Percentiles rank a stretch among this genome's conserved stretches.
Evolutionary conservation across 1,284 basidiomycete genomes (phyloP).

Genomic region (Vanrija sp.): DNA sequence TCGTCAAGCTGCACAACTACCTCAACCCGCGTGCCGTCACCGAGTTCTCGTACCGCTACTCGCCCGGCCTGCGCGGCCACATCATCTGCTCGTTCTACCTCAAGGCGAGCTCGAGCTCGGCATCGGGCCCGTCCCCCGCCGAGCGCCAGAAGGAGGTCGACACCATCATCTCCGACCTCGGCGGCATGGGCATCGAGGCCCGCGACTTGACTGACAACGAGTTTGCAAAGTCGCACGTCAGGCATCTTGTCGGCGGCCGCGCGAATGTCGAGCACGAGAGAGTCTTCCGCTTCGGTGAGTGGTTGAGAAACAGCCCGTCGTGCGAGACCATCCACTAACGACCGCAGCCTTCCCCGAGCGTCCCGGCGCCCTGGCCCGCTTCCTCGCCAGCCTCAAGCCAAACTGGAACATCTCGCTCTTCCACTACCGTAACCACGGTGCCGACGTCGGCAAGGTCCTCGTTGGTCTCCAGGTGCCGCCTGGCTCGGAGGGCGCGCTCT

Average conservation of each 20-base stretch:
- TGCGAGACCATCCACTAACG: slow-evolving; percentile 1
- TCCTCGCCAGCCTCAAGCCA: slow-evolving; percentile 72
- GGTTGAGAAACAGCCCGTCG: not conserved
- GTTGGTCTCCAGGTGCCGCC: slow-evolving; percentile 89
- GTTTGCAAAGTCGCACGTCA: slow-evolving; percentile 87
- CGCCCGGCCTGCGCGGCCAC: slow-evolving; percentile 62
- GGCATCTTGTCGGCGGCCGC: slow-evolving; percentile 90
- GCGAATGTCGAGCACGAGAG: slow-evolving; percentile 76
- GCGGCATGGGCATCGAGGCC: slow-evolving; percentile 69
- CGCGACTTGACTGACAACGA: slow-evolving; percentile 92
- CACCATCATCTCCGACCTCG: slow-evolving; percentile 61
- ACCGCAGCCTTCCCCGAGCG: slow-evolving; percentile 88
- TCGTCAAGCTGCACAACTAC: slow-evolving; percentile 76
- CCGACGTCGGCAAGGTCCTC: slow-evolving; percentile 84
- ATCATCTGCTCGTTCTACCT: slow-evolving; percentile 84
- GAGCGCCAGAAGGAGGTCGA: slow-evolving; percentile 65
- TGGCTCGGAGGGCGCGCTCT: slow-evolving; percentile 58
- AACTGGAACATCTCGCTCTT: slow-evolving; percentile 96
- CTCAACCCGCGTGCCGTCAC: slow-evolving; percentile 90
- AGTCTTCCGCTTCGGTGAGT: slow-evolving; percentile 85
- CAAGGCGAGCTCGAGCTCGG: slow-evolving; percentile 52
- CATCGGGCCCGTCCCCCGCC: slow-evolving; percentile 45
- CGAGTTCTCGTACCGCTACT: slow-evolving; percentile 93
- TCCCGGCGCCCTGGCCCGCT: slow-evolving; percentile 84
- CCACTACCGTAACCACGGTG: slow-evolving; percentile 97